Base-by-base conservation (phyloP, 441 rosid species). In the Biscutella laevigata region DNA sequence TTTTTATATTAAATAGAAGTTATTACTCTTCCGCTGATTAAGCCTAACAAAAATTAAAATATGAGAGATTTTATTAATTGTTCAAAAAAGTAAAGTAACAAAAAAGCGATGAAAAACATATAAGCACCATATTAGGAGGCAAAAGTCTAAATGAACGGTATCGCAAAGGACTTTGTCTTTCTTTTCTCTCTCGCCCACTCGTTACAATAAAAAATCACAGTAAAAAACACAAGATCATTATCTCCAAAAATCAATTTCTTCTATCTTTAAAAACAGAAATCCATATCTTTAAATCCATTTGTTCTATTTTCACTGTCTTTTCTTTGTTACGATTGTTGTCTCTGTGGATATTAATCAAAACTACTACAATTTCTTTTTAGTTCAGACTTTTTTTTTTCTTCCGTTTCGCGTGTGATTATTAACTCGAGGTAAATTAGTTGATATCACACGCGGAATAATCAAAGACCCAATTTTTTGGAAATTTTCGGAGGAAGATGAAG, bases 321-420 rank as follows among this genome's bases (percentile, higher is more conserved):
- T n/a, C 33, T 37, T 44, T 27, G 7, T 33, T 4, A 46, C 29
- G 32, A n/a, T n/a, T n/a, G n/a, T 13, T 63, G 40, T 38, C 7
- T 24, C 45, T 45, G n/a, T 7, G 5, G 57, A 55, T 38, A 38
- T 45, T 45, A 8, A 38, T 46, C 22, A 22, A 12, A 26, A 37
- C 27, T 26, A 48, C 32, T 19, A 30, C 1, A 29, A 16, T 32
- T 30, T n/a, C 6, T 16, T 32, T 55, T 13, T 39, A 39, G 39
- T 6, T 64, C 15, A 40, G n/a, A 50, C 1, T 26, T 30, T 5
- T 29, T 12, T 12, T 35, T 26, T 7, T n/a, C n/a, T n/a, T n/a
- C n/a, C n/a, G 6, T 39, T 43, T 64, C 63, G 58, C 63, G 63
- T 56, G 69, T 64, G 69, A 64, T 64, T 32, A 63, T 63, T 55